A percentile compares a stretch with the other conserved stretches of the same genome.
Evolutionary conservation across 441 rosid species (phyloP).

Genomic region (Adansonia madagascariensis): DNA sequence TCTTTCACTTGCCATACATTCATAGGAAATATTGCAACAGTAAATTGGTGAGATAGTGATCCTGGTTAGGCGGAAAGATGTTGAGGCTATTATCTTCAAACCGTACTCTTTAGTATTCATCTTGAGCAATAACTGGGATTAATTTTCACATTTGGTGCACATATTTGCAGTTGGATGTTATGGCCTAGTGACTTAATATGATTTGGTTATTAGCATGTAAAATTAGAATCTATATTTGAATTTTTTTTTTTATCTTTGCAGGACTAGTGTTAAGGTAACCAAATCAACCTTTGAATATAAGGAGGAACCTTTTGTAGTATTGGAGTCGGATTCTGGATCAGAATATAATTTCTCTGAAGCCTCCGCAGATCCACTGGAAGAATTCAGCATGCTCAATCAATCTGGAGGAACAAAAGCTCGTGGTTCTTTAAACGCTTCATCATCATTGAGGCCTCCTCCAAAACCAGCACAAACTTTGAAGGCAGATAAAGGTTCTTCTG

Average conservation of each 20-base stretch:
- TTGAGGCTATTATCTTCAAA: neutral
- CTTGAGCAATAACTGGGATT: neutral
- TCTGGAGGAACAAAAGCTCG: constrained; percentile 40
- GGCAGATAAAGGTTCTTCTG: constrained; percentile 54
- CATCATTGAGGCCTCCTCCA: constrained; percentile 71
- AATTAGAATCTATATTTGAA: neutral
- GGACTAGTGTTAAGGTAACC: constrained; percentile 36
- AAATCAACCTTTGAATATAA: constrained; percentile 38
- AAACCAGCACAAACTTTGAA: constrained; percentile 61
- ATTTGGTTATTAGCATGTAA: neutral
- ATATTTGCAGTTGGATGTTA: constrained; percentile 4
- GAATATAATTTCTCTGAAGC: constrained; percentile 41
- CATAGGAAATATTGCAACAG: neutral
- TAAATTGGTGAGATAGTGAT: neutral
- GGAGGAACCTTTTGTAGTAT: constrained; percentile 68
- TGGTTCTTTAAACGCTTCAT: constrained; percentile 38
- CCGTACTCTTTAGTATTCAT: neutral
- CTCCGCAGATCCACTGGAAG: constrained; percentile 59
- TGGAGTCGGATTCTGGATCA: constrained; percentile 56
- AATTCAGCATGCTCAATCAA: constrained; percentile 48
- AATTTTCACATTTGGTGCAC: neutral
- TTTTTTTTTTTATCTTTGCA: constrained; percentile 21
- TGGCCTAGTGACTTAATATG: neutral
- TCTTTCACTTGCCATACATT: neutral
- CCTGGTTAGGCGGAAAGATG: neutral